Evolutionary conservation across 192 early-diverging fungal genomes (phyloP).

Genomic region (Coemansia sp.): DNA sequence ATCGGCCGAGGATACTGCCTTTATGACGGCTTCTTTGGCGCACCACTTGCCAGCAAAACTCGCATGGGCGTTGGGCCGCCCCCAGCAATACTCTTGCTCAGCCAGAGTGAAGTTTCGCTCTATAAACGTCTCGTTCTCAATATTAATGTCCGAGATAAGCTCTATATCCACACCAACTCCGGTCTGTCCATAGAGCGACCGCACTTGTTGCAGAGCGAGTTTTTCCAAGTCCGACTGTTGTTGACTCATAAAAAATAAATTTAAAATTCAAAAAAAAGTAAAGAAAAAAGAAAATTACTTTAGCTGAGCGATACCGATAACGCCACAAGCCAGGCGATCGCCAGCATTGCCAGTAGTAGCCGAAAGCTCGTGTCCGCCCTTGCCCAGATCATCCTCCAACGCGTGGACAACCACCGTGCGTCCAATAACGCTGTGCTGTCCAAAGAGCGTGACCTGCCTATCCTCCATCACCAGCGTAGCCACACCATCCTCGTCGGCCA

Average conservation of each 20-base stretch:
- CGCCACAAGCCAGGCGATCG: slow-evolving; percentile 82
- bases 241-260: background rate
- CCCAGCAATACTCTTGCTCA: slow-evolving; percentile 79
- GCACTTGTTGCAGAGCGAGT: slow-evolving; percentile 22
- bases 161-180: slow-evolving; percentile 89
- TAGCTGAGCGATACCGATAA: slow-evolving; percentile 68
- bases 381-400: slow-evolving; percentile 82
- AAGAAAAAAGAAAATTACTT: slow-evolving; percentile 14
- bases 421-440: slow-evolving; percentile 73
- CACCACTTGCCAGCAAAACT: slow-evolving; percentile 94
- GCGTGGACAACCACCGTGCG: slow-evolving; percentile 85
- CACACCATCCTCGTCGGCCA: slow-evolving; percentile 56
- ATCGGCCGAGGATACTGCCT: slow-evolving; percentile 76
- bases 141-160: slow-evolving; percentile 74
- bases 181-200: background rate
- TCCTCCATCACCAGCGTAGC: slow-evolving; percentile 59
- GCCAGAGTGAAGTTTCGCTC: slow-evolving; percentile 85
- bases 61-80: slow-evolving; percentile 67
- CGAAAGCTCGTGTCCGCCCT: slow-evolving; percentile 70
- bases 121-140: slow-evolving; percentile 81
- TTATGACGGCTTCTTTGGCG: slow-evolving; percentile 95
- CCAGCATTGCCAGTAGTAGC: slow-evolving; percentile 86
- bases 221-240: slow-evolving; percentile 1
- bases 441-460: slow-evolving; percentile 68
- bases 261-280: background rate